Evolutionary conservation across 1,139 yeast genomes (phyloP), one percentile per base, ranked within the genome.

Genomic region (Maudiozyma humilis): DNA sequence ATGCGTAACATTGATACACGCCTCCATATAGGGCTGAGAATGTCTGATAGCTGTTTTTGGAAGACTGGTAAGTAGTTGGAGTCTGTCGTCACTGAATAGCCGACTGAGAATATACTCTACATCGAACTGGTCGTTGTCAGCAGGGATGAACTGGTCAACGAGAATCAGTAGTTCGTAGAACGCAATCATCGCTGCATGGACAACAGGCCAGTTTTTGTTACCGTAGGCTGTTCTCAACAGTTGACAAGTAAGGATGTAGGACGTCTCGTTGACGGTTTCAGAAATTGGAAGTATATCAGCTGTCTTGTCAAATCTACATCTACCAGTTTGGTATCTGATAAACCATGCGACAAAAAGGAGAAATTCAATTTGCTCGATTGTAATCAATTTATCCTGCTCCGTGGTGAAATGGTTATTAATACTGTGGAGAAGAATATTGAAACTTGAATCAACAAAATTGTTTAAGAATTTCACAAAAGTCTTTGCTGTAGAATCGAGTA

Each of bases 291-390:
- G 8, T 42, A 52, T 34, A 15, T 51, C 52, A 4, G 49, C 38
- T 2, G 43, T 41, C 41, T 30, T 14, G 23, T 54, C 44, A n/a
- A 44, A 25, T 14, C 47, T 50, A 35, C 56, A 57, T 53, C 65
- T 54, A 32, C 47, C 48, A 30, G 67, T 59, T 46, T 70, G 72
- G 46, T 62, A 73, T 42, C 64, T 71, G 29, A 78, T 56, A 55
- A 87, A 83, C 96, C 96, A 91, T 0, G 88, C 71, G 8, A 75
- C 67, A 4, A 86, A 68, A 47, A 76, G 69, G 44, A 85, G 73
- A 59, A 75, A 88, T 42, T 78, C 76, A 44, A 68, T 59, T 41
- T 62, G 63, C 42, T 70, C 70, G 8, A 60, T 53, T 3, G 54
- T 49, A 1, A 53, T 43, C 45, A 57, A 44, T 40, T 56, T 64